A percentile compares a stretch with the other conserved stretches of the same genome.
Conservation (phyloP, 1,284 basidiomycete species). For the Crucibulum parvulum region DNA sequence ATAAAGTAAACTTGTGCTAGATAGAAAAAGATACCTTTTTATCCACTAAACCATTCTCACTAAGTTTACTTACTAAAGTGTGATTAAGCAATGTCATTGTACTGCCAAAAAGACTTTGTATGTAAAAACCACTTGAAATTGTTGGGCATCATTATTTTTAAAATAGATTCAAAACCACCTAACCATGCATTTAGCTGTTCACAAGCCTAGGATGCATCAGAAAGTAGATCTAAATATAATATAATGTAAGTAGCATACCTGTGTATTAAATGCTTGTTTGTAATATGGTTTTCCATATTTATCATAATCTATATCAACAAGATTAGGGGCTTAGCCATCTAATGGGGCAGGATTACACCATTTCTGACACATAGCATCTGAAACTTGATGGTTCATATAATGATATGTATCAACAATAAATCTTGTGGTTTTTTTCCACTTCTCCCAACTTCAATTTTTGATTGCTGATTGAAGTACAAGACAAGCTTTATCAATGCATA, state of each 20-base stretch:
- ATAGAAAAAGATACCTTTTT: too few relatives aligned
- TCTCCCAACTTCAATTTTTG: too few relatives aligned
- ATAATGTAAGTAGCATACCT: slow-evolving; percentile 1
- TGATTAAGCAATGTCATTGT: too few relatives aligned
- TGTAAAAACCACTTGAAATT: not conserved
- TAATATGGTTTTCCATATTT: slow-evolving; percentile 6
- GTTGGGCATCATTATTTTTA: not conserved
- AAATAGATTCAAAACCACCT: not conserved
- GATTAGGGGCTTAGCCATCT: slow-evolving; percentile 14
- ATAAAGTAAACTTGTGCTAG: too few relatives aligned
- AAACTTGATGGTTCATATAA: not conserved
- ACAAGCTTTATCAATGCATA: too few relatives aligned
- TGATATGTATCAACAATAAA: too few relatives aligned
- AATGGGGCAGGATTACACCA: slow-evolving; percentile 12
- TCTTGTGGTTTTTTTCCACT: too few relatives aligned
- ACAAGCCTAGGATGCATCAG: not conserved
- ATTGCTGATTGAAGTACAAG: too few relatives aligned
- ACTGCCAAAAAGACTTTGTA: too few relatives aligned
- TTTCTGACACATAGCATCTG: slow-evolving; percentile 6
- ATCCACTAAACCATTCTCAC: too few relatives aligned
- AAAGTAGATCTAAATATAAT: not conserved
- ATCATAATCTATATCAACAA: slow-evolving; percentile 11
- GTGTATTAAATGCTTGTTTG: slow-evolving; percentile 17
- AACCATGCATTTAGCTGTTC: not conserved
- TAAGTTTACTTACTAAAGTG: too few relatives aligned